Percentiles rank a stretch among this genome's conserved stretches.
Conservation (phyloP, 2,329 filamentous ascomycete species). For the Thielaviopsis ethacetica region DNA sequence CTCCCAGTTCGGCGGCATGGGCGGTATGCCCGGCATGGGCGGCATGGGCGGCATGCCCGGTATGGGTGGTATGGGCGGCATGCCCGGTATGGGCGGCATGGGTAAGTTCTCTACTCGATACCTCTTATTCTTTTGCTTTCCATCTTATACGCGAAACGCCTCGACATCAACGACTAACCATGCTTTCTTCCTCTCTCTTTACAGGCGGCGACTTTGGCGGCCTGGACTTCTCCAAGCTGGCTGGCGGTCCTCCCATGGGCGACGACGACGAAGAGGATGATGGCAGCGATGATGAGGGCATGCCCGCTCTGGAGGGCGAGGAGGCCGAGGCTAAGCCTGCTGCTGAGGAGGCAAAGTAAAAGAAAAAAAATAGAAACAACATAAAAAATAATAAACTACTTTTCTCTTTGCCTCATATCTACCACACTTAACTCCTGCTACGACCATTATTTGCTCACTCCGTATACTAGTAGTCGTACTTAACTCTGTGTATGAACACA, state of each 20-base stretch:
- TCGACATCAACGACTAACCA: background rate
- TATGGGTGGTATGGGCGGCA: conserved; percentile 46
- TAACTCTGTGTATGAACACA: no score
- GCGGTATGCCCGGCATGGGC: conserved; percentile 37
- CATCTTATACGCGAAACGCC: background rate
- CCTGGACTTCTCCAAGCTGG: conserved; percentile 89
- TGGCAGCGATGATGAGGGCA: conserved; percentile 53
- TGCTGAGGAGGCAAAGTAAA: conserved; percentile 7
- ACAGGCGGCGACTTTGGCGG: conserved; percentile 54
- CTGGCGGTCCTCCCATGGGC: conserved; percentile 31
- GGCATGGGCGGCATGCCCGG: conserved; percentile 22
- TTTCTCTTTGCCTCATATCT: background rate
- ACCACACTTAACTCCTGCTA: no score
- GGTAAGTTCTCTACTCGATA: conserved; percentile 14
- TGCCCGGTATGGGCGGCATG: conserved; percentile 36
- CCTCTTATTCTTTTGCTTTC: background rate
- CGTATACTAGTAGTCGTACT: no score
- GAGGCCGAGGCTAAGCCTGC: conserved; percentile 21
- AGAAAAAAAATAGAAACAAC: background rate
- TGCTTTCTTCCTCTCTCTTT: background rate
- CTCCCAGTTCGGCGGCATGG: conserved; percentile 50
- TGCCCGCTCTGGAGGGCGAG: conserved; percentile 62
- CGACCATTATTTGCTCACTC: no score
- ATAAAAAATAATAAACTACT: background rate
- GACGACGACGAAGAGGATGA: conserved; percentile 31